phyloP scores from a whole-genome alignment of 129 eudicot genomes.

The Lactuca saligna region DNA sequence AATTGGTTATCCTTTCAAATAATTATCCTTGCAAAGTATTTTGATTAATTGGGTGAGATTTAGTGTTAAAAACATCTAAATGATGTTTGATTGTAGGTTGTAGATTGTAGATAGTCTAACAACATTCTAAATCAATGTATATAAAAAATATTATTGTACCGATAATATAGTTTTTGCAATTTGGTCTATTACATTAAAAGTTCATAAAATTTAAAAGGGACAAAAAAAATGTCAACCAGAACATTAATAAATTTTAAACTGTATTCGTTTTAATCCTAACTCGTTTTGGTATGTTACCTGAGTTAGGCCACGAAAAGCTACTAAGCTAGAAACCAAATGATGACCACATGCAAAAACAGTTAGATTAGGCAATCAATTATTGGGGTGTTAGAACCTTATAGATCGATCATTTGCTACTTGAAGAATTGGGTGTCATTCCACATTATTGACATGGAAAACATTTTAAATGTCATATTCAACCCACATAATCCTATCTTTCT shows the following conservation, averaged over 20 bases:
- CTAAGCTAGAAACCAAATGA: constrained; percentile 34
- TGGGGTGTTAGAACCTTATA: constrained; percentile 20
- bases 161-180: neutral
- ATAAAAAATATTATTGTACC: too few species aligned
- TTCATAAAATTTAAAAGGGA: neutral
- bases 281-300: neutral
- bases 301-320: constrained; percentile 31
- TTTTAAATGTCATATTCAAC: constrained; percentile 29
- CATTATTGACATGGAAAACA: constrained; percentile 36
- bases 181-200: neutral
- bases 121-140: too few species aligned
- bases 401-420: constrained; percentile 37
- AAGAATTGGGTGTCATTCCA: constrained; percentile 38
- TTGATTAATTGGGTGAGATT: too few species aligned
- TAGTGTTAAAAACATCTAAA: neutral
- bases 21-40: too few species aligned
- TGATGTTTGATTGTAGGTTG: too few species aligned
- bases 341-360: constrained; percentile 34
- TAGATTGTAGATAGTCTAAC: too few species aligned
- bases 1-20: too few species aligned
- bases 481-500: constrained; percentile 15
- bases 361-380: constrained; percentile 20
- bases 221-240: too few species aligned
- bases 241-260: too few species aligned
- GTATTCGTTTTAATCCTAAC: neutral